Base-by-base conservation (phyloP, 352 stramenopile species). In the Globisporangium perplexum region DNA sequence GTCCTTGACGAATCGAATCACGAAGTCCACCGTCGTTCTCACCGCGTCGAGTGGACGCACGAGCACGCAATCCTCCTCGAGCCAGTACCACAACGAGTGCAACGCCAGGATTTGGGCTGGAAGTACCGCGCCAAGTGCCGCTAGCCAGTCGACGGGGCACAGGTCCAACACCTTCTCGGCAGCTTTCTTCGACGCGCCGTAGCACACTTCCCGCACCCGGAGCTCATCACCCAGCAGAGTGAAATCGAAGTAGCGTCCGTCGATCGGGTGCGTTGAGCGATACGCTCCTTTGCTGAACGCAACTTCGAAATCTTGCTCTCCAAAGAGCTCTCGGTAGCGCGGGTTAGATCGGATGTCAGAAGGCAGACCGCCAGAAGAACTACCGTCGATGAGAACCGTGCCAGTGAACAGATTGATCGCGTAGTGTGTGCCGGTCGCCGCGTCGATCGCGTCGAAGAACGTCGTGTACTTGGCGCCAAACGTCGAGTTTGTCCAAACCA, bases 81-180 rank as follows among this genome's bases (percentile, higher is more conserved):
- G 45, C 70, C 72, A 86, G 20, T 73, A 75, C 74, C 77, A 84
- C 6, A 81, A 64, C 1, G 64, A 76, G 42, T 83, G 71, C 23
- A 86, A 24, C 11, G 65, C 12, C 12, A 36, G 7, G 3, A 84
- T 43, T 42, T 58, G 59, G 17, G 51, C 18, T 51, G 74, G 74
- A 33, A 83, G 60, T 3, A 39, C 20, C 4, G 38, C 3, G 2
- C n/a, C 22, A 0, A 84, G 59, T 3, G 41, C 23, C 17, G 68
- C 41, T 4, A 58, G 41, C 74, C 74, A 88, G 10, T 14, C 10
- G 0, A 23, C 1, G 0, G 50, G 52, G 35, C 74, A 81, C 0
- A 82, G 15, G 23, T 78, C 69, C 5, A 88, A 41, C 4, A 56
- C 74, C 2, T 53, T 59, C 1, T 22, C 38, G 7, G 56, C 17